A percentile compares a stretch with the other conserved stretches of the same genome.
Evolutionary conservation across 805 yeast species (phyloP).

Genomic region (Torulaspora indica): DNA sequence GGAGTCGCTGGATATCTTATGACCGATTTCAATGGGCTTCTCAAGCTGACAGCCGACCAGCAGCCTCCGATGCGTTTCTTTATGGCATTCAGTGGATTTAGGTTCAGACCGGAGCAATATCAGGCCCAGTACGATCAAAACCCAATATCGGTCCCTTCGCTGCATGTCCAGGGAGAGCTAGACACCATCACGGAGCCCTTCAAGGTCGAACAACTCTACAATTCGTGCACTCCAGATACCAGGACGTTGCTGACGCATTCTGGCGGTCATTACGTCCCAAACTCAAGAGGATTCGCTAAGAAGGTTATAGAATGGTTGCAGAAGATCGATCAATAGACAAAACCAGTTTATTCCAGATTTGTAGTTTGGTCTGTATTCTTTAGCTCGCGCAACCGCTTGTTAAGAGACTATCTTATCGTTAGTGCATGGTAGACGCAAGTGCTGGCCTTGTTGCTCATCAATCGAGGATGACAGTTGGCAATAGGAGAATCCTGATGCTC

Average conservation of each 20-base stretch:
- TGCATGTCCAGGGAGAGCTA: conserved; percentile 83
- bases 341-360: not conserved
- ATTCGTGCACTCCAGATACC: conserved; percentile 42
- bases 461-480: not conserved
- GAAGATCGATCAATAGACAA: conserved; percentile 5
- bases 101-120: conserved; percentile 32
- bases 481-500: conserved; percentile 61
- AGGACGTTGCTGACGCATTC: conserved; percentile 67
- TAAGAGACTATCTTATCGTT: not conserved
- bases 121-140: conserved; percentile 30
- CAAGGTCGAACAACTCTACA: conserved; percentile 54
- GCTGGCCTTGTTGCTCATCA: not conserved
- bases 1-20: conserved; percentile 69
- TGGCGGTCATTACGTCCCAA: conserved; percentile 96
- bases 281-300: conserved; percentile 48
- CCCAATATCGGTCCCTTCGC: conserved; percentile 40
- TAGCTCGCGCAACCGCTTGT: not conserved
- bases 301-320: conserved; percentile 38
- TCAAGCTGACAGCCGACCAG: conserved; percentile 30
- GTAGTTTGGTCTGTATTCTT: not conserved
- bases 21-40: conserved; percentile 50
- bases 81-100: conserved; percentile 66
- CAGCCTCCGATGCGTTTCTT: conserved; percentile 60
- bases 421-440: not conserved
- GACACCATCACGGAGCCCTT: conserved; percentile 83